Evolutionary conservation across 352 stramenopile genomes (phyloP), one percentile per base, ranked within the genome.

Genomic region (Thraustotheca clavata): DNA sequence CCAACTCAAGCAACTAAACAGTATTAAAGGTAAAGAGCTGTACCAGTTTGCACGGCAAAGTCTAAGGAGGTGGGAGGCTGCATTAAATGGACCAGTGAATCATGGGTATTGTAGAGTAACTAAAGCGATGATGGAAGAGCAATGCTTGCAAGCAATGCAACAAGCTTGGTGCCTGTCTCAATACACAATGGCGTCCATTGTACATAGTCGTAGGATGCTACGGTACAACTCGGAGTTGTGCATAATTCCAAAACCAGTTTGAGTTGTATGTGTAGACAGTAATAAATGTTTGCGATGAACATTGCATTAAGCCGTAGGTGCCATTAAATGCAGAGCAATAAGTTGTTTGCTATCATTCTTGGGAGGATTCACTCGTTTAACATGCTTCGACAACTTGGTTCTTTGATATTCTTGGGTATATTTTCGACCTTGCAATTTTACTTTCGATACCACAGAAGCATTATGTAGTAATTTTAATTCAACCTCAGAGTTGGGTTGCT

Each of bases 51-150:
- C 57, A 3, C 29, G 18, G 41, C 35, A 54, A 3, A 54, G 35
- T 32, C 46, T 65, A 20, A 29, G 38, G 22, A 8, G 3, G 57
- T 65, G 57, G 22, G 57, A 31, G 14, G 22, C 18, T 2, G 11
- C 22, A 35, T 27, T 39, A 16, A 12, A 35, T 12, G 5, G 20
- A 1, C 38, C 9, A 41, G 32, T 65, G 3, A n/a, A 9, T 41
- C 31, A 52, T n/a, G 35, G 6, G 4, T 50, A 3, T 24, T 27
- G 57, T 65, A 65, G 57, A 26, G 12, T 65, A 46, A 48, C 57
- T 12, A 43, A 55, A 26, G 35, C 22, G 14, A 65, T 55, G 38
- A 20, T 65, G 9, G 35, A 65, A n/a, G 57, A 65, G 57, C 57
- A 65, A 16, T 54, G 38, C 41, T 22, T 65, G 18, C 38, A 27